Base-by-base conservation (phyloP, 1,284 basidiomycete species). In the Calocybe gambosa region DNA sequence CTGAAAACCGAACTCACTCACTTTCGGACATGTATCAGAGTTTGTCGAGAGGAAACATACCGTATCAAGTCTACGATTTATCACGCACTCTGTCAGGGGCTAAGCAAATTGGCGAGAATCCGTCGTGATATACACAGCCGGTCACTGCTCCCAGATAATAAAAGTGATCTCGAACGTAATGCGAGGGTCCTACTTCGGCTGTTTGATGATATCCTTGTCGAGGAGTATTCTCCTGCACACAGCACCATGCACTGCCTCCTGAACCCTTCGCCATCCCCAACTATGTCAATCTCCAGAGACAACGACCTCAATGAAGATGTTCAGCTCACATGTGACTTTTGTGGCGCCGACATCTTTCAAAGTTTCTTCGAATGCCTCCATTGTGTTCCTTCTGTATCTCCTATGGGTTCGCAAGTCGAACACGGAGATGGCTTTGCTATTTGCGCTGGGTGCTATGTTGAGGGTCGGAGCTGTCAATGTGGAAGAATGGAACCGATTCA, bases 41-140 rank as follows among this genome's bases (percentile, higher is more conserved):
- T 89, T 15, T 86, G 87, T 56, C 78, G 86, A n/a, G 63, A 64
- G 5, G 86, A 90, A 60, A 82, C 72, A 13, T 89, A 89, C 60
- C 75, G 77, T 45, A 72, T 87, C 52, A 87, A 84, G 61, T 70
- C 72, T 16, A 79, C 74, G 1, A 69, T 87, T 21, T 77, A 79
- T 55, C 65, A 78, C 40, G 68, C 78, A 0, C 60, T 89, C 28
- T 56, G 67, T 18, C 59, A 65, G 31, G 66, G 67, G 23, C 70
- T 66, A 0, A 46, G 50, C 1, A 52, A 66, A 31, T 50, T 74
- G 18, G 39, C 50, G 39, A 45, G 50, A 39, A 33, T 50, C 1
- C 29, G 37, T 35, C 40, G 44, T 41, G 19, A 16, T 43, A 35
- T 37, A 40, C 34, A 47, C 16, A 20, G 49, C 39, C 57, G 42